These are phyloP conservation scores for Phlyctochytrium planicorne DNA, from an alignment of 192 early-diverging fungal species.

Conservation along the genomic window DNA sequence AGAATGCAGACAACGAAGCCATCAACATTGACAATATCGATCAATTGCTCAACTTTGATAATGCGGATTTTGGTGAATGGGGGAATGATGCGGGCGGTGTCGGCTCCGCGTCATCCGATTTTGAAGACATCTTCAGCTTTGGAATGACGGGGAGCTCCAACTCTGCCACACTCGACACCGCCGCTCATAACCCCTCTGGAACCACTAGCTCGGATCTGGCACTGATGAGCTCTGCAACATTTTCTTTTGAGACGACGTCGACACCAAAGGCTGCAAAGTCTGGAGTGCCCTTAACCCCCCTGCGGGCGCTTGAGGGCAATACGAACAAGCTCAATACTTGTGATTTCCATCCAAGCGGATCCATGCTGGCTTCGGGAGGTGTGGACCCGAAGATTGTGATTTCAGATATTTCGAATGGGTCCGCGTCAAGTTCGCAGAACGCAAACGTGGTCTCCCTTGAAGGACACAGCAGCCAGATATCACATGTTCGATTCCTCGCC, in stretches of 20 bases:
- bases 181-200: not conserved
- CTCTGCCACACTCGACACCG: not conserved
- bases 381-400: not conserved
- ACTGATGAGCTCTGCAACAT: not conserved
- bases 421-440: not conserved
- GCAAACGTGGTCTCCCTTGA: not conserved
- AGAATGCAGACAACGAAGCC: too few relatives aligned
- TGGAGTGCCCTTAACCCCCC: not conserved
- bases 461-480: not conserved
- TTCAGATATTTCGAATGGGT: not conserved
- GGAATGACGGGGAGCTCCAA: not conserved
- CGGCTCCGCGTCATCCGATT: not conserved
- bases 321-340: slow-evolving; percentile 2
- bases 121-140: not conserved
- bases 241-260: not conserved
- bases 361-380: not conserved
- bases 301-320: not conserved
- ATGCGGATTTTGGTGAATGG: not conserved
- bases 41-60: not conserved
- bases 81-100: not conserved
- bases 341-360: not conserved
- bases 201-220: not conserved
- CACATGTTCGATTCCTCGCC: not conserved
- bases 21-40: not conserved
- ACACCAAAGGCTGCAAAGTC: not conserved